A percentile compares a stretch with the other conserved stretches of the same genome.
Conservation (phyloP, 495 filamentous ascomycete genomes). For the Hypomontagnella monticulosa region DNA sequence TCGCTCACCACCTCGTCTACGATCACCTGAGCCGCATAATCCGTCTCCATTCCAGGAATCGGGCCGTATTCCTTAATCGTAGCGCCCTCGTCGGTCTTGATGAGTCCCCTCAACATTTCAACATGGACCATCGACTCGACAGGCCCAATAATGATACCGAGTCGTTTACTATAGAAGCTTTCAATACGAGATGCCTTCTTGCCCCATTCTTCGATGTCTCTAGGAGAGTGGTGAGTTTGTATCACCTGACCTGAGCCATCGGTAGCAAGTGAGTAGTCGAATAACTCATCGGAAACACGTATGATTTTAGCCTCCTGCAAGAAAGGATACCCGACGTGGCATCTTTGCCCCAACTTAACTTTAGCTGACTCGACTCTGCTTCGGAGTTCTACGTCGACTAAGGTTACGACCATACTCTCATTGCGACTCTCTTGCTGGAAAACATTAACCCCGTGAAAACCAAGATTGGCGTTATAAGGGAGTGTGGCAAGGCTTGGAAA, state of each 20-base stretch:
- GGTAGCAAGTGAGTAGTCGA: constrained; percentile 79
- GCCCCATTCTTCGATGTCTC: constrained; percentile 82
- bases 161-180: constrained; percentile 83
- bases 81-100: constrained; percentile 89
- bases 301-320: constrained; percentile 91
- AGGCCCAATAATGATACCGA: constrained; percentile 85
- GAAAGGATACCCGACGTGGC: constrained; percentile 95
- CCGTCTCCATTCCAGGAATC: constrained; percentile 88
- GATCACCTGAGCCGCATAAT: constrained; percentile 88
- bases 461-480: constrained; percentile 79
- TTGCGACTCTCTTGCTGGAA: constrained; percentile 97
- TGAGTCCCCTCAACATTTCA: constrained; percentile 88
- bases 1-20: constrained; percentile 92
- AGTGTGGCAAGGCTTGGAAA: constrained; percentile 91
- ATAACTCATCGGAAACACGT: constrained; percentile 91
- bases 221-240: constrained; percentile 74
- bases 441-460: constrained; percentile 92
- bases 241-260: constrained; percentile 68
- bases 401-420: constrained; percentile 92
- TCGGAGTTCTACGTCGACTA: constrained; percentile 75
- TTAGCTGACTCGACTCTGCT: constrained; percentile 78
- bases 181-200: constrained; percentile 88
- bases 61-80: constrained; percentile 92
- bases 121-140: constrained; percentile 92
- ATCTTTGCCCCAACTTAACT: constrained; percentile 80